Evolutionary conservation across 1,139 yeast genomes (phyloP), one percentile per base, ranked within the genome.

Genomic region (Taiozyma sp.): DNA sequence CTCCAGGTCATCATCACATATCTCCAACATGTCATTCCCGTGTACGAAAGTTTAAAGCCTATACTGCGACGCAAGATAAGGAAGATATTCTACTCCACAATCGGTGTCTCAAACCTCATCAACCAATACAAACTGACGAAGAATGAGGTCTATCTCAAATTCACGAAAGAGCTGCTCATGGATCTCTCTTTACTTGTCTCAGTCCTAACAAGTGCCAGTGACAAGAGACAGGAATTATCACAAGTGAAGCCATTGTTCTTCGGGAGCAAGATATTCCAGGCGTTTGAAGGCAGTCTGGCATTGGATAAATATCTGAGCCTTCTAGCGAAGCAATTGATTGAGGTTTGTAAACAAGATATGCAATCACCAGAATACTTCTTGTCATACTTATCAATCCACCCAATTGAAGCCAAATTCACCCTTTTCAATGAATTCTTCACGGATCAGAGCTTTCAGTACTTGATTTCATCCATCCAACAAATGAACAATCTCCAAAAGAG

Each of bases 211-310:
- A 39, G 49, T 3, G 44, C 52, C 12, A 24, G 48, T 5, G 50
- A 45, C 0, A 59, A 54, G 16, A 57, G 49, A 41, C 29, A 57
- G 2, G 65, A 66, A 41, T 44, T 54, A 6, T 48, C 49, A 8
- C 63, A 57, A 41, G 30, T 69, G 1, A 65, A 59, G 36, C 50
- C 70, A 0, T 43, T 65, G 3, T 59, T 70, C 39, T 70, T 69
- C 55, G 74, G 75, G 1, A 70, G 74, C 51, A 70, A 61, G 51
- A 47, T 70, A 2, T 68, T 62, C 44, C 67, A 70, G 46, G 40
- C 62, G 0, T 55, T 70, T 19, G 58, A 63, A 16, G 58, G 62
- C 0, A 58, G 58, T 9, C 34, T 66, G 9, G 55, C 53, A 12
- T 56, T 70, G 23, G 50, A 59, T 2, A 56, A 56, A 1, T 71